phyloP scores from a whole-genome alignment of 1,284 basidiomycete species.

The Boletus mariae region DNA sequence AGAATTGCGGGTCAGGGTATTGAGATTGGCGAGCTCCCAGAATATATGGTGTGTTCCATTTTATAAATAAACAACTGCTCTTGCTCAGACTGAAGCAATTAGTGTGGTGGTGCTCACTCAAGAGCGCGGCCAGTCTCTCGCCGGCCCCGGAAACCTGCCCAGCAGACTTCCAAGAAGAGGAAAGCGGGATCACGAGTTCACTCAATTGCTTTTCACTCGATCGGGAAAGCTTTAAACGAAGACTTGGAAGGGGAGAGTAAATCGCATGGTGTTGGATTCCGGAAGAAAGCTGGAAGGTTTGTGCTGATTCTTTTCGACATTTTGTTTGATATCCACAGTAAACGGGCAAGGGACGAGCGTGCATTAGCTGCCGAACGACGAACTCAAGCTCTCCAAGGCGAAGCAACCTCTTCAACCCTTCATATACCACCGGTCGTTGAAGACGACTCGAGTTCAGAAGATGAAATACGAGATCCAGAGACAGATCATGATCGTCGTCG shows the following conservation, averaged over 20 bases:
- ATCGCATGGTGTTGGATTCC: slow-evolving; percentile 55
- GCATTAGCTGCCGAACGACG: slow-evolving; percentile 68
- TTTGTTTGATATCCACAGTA: slow-evolving; percentile 34
- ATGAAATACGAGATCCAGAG: slow-evolving; percentile 9
- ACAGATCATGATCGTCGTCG: slow-evolving; percentile 25
- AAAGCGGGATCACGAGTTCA: slow-evolving; percentile 68
- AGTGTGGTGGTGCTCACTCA: slow-evolving; percentile 80
- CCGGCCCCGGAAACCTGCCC: slow-evolving; percentile 47
- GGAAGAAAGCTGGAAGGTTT: slow-evolving; percentile 68
- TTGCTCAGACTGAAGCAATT: slow-evolving; percentile 5
- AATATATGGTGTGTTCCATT: slow-evolving; percentile 56
- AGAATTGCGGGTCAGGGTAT: slow-evolving; percentile 49
- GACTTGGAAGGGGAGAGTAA: slow-evolving; percentile 38
- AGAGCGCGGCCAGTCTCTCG: slow-evolving; percentile 49
- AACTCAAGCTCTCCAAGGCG: slow-evolving; percentile 40
- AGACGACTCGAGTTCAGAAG: slow-evolving; percentile 14
- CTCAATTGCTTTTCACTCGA: slow-evolving; percentile 54
- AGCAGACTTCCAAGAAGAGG: slow-evolving; percentile 59
- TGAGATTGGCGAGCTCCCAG: slow-evolving; percentile 58
- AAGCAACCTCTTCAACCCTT: slow-evolving; percentile 6
- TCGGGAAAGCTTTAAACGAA: slow-evolving; percentile 51
- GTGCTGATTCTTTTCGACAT: slow-evolving; percentile 10
- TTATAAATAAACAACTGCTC: neutral
- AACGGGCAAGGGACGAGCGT: slow-evolving; percentile 70
- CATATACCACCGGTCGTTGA: neutral